phyloP scores from a whole-genome alignment of 805 yeast species.

The Wickerhamiella kazuoi region DNA sequence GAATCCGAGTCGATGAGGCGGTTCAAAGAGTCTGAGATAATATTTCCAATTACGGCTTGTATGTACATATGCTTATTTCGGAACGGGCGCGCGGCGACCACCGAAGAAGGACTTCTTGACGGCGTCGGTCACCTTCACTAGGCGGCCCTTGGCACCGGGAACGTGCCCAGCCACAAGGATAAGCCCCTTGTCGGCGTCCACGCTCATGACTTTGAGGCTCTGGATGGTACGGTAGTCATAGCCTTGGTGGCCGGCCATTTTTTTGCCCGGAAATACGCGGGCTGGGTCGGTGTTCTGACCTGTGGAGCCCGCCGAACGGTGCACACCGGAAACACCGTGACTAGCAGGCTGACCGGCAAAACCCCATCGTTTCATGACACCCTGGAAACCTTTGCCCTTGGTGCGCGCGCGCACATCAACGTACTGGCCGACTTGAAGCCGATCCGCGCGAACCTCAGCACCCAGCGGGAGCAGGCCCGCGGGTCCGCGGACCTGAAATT shows the following conservation, averaged over 20 bases:
- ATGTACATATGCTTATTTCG: too few relatives aligned
- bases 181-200: conserved; percentile 66
- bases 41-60: too few relatives aligned
- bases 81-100: neutral
- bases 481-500: conserved; percentile 59
- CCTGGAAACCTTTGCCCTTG: conserved; percentile 93
- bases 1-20: too few relatives aligned
- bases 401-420: conserved; percentile 66
- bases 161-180: conserved; percentile 76
- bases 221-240: conserved; percentile 52
- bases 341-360: conserved; percentile 81
- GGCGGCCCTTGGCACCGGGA: conserved; percentile 71
- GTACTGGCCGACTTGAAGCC: conserved; percentile 63
- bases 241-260: conserved; percentile 98
- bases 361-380: conserved; percentile 93
- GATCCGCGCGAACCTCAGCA: conserved; percentile 62
- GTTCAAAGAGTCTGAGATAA: too few relatives aligned
- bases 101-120: conserved; percentile 22
- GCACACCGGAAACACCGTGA: conserved; percentile 88
- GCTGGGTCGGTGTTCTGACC: conserved; percentile 95
- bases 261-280: conserved; percentile 88
- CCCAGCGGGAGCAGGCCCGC: conserved; percentile 59
- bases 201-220: conserved; percentile 59
- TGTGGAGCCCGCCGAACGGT: conserved; percentile 92
- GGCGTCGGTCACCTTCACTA: conserved; percentile 65